These are phyloP conservation scores for Intubia oerlemansii DNA, from an alignment of 2,329 filamentous ascomycete species.

Conservation along the genomic window DNA sequence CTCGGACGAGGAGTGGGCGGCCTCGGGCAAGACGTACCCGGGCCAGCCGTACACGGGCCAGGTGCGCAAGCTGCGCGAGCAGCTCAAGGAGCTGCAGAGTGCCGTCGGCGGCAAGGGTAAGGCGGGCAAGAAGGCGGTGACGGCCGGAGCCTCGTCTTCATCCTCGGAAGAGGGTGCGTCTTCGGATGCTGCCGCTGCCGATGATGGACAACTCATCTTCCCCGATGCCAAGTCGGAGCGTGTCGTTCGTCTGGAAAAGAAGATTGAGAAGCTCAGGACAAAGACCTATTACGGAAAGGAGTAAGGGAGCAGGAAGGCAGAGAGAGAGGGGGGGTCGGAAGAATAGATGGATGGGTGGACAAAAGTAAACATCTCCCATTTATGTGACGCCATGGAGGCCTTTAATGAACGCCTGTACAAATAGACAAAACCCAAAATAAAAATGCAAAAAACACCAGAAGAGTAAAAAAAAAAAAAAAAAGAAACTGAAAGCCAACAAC, in stretches of 20 bases:
- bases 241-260: slow-evolving; percentile 7
- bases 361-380: too few species aligned
- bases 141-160: slow-evolving; percentile 3
- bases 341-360: too few species aligned
- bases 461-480: not conserved
- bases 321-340: too few species aligned
- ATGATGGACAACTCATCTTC: slow-evolving; percentile 8
- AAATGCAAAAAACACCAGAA: too few species aligned
- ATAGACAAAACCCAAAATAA: too few species aligned
- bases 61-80: slow-evolving; percentile 21
- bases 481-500: not conserved
- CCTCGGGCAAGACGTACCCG: slow-evolving; percentile 26
- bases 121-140: not conserved
- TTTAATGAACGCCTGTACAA: too few species aligned
- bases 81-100: slow-evolving; percentile 12
- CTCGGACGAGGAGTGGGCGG: slow-evolving; percentile 29
- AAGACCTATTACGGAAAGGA: too few species aligned
- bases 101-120: not conserved
- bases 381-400: too few species aligned
- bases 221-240: slow-evolving; percentile 9
- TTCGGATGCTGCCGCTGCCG: not conserved
- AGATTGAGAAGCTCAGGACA: slow-evolving; percentile 8
- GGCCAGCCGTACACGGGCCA: slow-evolving; percentile 29
- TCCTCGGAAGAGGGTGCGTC: too few species aligned
- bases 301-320: too few species aligned